Conservation (phyloP, 805 yeast species). For the Saccharomyces paradoxus region DNA sequence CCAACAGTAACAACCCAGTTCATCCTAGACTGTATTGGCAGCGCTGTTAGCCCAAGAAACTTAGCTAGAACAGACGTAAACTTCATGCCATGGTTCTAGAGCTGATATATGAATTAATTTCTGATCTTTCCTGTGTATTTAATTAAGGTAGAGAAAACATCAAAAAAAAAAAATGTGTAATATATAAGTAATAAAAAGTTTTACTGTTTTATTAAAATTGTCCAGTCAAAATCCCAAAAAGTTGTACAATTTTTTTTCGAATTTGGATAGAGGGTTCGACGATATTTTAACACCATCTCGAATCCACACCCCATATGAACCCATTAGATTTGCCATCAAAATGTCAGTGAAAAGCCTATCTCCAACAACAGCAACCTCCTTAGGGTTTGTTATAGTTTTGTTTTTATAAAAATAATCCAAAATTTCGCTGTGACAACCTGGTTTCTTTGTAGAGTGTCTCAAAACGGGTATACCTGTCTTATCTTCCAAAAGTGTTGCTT, state of each 20-base stretch:
- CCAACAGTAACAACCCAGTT: constrained; percentile 74
- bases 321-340: constrained; percentile 91
- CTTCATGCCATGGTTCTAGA: constrained; percentile 88
- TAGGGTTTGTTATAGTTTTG: constrained; percentile 39
- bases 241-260: constrained; percentile 14
- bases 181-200: background rate
- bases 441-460: constrained; percentile 68
- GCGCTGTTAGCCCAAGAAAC: constrained; percentile 91
- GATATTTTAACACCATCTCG: constrained; percentile 63
- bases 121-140: background rate
- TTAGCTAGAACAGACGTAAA: constrained; percentile 84
- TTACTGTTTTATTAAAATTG: background rate
- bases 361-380: constrained; percentile 78
- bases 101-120: background rate
- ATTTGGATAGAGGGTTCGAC: constrained; percentile 8
- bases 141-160: background rate
- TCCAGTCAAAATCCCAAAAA: constrained; percentile 1
- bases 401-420: constrained; percentile 46
- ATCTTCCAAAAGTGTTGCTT: constrained; percentile 55
- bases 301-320: constrained; percentile 77
- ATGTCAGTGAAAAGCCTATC: constrained; percentile 89
- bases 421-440: constrained; percentile 71
- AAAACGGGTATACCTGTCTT: constrained; percentile 63
- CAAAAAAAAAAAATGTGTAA: background rate
- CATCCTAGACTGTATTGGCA: constrained; percentile 80